Percentiles rank a stretch among this genome's conserved stretches.
Evolutionary conservation across 2,329 filamentous ascomycete species (phyloP).

Genomic region (Colletotrichum sp.): DNA sequence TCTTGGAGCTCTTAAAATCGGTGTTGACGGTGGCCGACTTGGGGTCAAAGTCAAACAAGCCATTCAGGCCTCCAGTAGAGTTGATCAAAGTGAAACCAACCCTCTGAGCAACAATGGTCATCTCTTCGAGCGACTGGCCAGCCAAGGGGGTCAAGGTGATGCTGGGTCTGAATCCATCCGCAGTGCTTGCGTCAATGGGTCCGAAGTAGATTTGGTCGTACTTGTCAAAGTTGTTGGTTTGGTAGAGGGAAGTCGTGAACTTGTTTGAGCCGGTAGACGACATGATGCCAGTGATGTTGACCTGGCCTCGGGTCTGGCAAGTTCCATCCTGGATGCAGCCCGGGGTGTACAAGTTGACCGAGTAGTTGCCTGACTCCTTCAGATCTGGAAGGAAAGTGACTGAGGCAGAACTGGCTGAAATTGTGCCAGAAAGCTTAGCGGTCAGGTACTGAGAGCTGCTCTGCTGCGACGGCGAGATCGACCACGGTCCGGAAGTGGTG

Average conservation of each 20-base stretch:
- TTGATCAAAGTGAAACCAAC: constrained; percentile 79
- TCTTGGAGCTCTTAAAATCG: constrained; percentile 72
- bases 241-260: constrained; percentile 71
- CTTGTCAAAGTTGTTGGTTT: constrained; percentile 96
- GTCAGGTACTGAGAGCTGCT: constrained; percentile 82
- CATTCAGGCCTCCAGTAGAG: constrained; percentile 83
- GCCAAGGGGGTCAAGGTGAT: constrained; percentile 77
- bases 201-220: constrained; percentile 93
- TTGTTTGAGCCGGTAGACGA: constrained; percentile 52
- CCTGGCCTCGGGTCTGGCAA: constrained; percentile 77
- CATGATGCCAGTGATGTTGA: constrained; percentile 81
- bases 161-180: constrained; percentile 73
- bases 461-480: constrained; percentile 66
- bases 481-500: constrained; percentile 78
- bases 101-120: constrained; percentile 88
- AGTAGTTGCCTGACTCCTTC: constrained; percentile 88
- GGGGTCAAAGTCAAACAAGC: constrained; percentile 88
- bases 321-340: constrained; percentile 83
- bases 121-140: constrained; percentile 63
- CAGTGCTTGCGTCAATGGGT: constrained; percentile 76
- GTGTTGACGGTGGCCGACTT: constrained; percentile 60
- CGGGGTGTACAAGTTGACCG: constrained; percentile 89
- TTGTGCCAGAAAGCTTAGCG: constrained; percentile 62
- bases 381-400: constrained; percentile 87
- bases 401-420: constrained; percentile 64